phyloP scores from a whole-genome alignment of 192 early-diverging fungal species.

The Backusella psychrophila region DNA sequence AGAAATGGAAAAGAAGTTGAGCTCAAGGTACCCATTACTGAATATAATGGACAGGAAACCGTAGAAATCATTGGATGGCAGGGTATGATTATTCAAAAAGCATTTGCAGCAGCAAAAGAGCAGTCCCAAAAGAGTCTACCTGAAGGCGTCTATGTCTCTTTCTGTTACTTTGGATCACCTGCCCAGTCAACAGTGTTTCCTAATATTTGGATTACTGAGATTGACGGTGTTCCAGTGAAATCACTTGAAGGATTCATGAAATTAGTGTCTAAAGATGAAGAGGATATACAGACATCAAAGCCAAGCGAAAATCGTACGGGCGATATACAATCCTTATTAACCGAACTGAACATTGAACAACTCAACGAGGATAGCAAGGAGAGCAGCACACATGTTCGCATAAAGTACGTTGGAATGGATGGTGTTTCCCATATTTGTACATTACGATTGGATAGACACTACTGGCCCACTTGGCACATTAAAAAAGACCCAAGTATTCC shows the following conservation, averaged over 20 bases:
- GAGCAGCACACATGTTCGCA: constrained; percentile 37
- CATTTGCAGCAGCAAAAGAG: constrained; percentile 63
- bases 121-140: constrained; percentile 58
- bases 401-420: constrained; percentile 47
- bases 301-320: not conserved
- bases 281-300: not conserved
- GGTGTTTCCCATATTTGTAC: constrained; percentile 63
- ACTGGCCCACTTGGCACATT: constrained; percentile 68
- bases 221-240: constrained; percentile 53
- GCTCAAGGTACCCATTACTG: constrained; percentile 62
- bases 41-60: constrained; percentile 51
- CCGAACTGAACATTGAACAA: not conserved
- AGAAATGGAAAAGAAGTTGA: constrained; percentile 68
- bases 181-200: constrained; percentile 49
- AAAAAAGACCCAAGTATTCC: not conserved
- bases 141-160: constrained; percentile 60
- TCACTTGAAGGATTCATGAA: constrained; percentile 61
- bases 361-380: constrained; percentile 31
- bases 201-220: constrained; percentile 75
- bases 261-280: constrained; percentile 39
- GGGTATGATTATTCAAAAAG: constrained; percentile 73
- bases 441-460: constrained; percentile 66
- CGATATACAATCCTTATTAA: constrained; percentile 1
- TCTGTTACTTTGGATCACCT: constrained; percentile 60
- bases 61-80: constrained; percentile 78